Evolutionary conservation across 306 rosid species (phyloP).

Genomic region (Prinsepia uniflora): DNA sequence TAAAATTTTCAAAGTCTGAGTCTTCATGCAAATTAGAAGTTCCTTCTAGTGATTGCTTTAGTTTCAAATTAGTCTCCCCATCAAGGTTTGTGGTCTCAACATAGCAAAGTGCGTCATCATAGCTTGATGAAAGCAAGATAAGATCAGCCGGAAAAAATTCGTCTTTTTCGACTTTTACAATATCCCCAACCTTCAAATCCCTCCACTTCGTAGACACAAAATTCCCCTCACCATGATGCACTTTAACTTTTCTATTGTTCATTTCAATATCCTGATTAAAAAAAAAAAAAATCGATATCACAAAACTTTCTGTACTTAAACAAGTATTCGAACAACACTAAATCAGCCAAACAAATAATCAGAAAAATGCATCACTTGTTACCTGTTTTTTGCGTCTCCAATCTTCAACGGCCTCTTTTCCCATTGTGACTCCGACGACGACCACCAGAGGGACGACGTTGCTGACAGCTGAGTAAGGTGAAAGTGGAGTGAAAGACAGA

Average conservation of each 20-base stretch:
- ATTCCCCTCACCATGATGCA: conserved; percentile 54
- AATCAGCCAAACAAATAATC: background rate
- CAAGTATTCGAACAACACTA: conserved; percentile 2
- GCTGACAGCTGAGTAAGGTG: conserved; percentile 84
- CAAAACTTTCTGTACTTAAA: background rate
- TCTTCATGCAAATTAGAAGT: conserved; percentile 75
- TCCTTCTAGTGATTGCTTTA: conserved; percentile 69
- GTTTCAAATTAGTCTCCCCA: conserved; percentile 92
- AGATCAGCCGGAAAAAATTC: conserved; percentile 97
- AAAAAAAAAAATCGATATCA: conserved; percentile 22
- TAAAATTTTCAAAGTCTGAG: conserved; percentile 51
- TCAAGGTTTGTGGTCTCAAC: conserved; percentile 95
- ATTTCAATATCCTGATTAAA: conserved; percentile 77
- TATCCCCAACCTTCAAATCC: conserved; percentile 83
- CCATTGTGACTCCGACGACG: conserved; percentile 91
- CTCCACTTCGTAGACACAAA: conserved; percentile 72
- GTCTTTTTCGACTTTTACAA: conserved; percentile 88
- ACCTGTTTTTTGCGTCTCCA: conserved; percentile 86
- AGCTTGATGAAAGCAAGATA: conserved; percentile 76
- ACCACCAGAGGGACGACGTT: conserved; percentile 71
- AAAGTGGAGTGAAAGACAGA: conserved; percentile 65
- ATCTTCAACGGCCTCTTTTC: conserved; percentile 79
- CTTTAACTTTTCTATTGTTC: conserved; percentile 81
- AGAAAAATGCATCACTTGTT: conserved; percentile 9
- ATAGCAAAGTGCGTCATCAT: conserved; percentile 87